Evolutionary conservation across 164 flowering plant species (phyloP), one percentile per base, ranked within the genome.

Genomic region (Warburgia ugandensis): DNA sequence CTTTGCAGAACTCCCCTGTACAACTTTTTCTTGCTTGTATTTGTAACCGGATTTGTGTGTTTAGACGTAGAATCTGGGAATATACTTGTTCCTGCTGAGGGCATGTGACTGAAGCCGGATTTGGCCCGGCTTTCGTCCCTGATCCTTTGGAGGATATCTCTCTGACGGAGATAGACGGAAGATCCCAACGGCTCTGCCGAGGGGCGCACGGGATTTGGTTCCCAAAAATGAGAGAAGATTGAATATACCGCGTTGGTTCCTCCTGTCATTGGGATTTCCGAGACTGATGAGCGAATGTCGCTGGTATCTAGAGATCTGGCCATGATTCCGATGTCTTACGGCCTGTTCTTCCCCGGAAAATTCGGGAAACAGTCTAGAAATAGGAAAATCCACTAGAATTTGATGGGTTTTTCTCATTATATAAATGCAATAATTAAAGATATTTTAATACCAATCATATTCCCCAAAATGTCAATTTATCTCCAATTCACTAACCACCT

Each of bases 1-100:
- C 98, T 81, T 77, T 92, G 96, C 59, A 96, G 73, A 60, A 92
- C 98, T 29, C 98, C 98, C 49, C 98, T 79, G 75, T 92, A 92
- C 11, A 78, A 66, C 78, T 85, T 92, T 72, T 78, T 84, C 72
- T 45, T 60, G 14, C 53, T 19, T 2, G 38, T 35, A 11, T 22
- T 23, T 30, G 50, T 55, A 55, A 3, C 52, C 20, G 31, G 48
- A 36, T 6, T 21, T 31, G 50, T 11, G 14, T 16, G 14, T 2
- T 22, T 16, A 40, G 14, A 54, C 12, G 16, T 21, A 17, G 57
- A 48, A 7, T 42, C 29, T 6, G 55, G 28, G 1, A 8, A 8
- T 1, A 53, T 63, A 23, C 22, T 41, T 1, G 54, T 23, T 2
- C 22, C 32, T 20, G 50, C 26, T 26, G 28, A 8, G 4, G 5